Conservation (phyloP, 805 yeast species). For the Cyberlindnera veronae region DNA sequence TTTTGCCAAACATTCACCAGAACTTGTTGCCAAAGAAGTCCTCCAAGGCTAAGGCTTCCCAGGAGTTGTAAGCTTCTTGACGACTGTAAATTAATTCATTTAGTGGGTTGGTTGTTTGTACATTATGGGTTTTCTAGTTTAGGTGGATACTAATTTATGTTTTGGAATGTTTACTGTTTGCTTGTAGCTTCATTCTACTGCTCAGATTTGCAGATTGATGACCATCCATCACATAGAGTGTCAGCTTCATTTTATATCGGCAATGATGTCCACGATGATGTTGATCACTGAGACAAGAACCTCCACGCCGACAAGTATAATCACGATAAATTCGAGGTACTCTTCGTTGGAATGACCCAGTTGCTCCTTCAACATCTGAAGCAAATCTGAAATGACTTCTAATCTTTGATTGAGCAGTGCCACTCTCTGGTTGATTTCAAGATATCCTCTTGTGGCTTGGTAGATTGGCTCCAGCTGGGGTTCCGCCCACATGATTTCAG, state of each 20-base stretch:
- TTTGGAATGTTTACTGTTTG: slow-evolving; percentile 14
- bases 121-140: slow-evolving; percentile 26
- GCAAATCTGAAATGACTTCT: slow-evolving; percentile 88
- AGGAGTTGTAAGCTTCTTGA: slow-evolving; percentile 46
- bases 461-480: slow-evolving; percentile 97
- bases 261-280: slow-evolving; percentile 57
- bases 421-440: slow-evolving; percentile 93
- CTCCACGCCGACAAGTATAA: slow-evolving; percentile 87
- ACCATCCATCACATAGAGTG: neutral
- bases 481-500: slow-evolving; percentile 98
- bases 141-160: slow-evolving; percentile 25
- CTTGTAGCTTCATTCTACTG: neutral
- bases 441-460: slow-evolving; percentile 93
- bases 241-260: slow-evolving; percentile 25
- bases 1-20: slow-evolving; percentile 95
- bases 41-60: slow-evolving; percentile 59
- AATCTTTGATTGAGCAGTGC: slow-evolving; percentile 84
- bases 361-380: slow-evolving; percentile 96
- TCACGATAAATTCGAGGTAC: slow-evolving; percentile 86
- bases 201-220: neutral
- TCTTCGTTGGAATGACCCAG: slow-evolving; percentile 93
- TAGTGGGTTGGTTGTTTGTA: slow-evolving; percentile 22
- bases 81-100: slow-evolving; percentile 14
- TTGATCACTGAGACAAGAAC: slow-evolving; percentile 84
- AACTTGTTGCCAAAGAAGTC: slow-evolving; percentile 82